Evolutionary conservation across 139 green algal genomes (phyloP).

Genomic region (Chlorella sp.): DNA sequence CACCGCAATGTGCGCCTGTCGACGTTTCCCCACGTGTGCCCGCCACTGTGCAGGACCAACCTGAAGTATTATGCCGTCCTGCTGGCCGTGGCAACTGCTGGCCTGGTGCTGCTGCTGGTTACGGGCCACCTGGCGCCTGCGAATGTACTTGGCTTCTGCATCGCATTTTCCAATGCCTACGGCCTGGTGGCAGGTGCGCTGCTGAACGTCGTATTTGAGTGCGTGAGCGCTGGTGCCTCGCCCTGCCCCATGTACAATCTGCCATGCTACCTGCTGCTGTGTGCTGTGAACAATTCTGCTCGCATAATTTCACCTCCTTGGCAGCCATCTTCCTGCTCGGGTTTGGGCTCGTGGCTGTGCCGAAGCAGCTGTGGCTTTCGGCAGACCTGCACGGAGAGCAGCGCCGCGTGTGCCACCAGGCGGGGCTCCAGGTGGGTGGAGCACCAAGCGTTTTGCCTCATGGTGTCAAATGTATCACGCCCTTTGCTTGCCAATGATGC

Average conservation of each 20-base stretch:
- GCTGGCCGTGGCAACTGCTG: slow-evolving; percentile 35
- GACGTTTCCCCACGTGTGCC: background rate
- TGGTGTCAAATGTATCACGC: too few species aligned
- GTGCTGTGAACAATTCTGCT: background rate
- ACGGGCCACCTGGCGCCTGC: slow-evolving; percentile 31
- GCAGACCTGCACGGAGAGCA: slow-evolving; percentile 39
- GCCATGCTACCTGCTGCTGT: background rate
- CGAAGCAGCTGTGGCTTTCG: slow-evolving; percentile 56
- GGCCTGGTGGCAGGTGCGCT: slow-evolving; percentile 53
- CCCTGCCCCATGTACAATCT: too few species aligned
- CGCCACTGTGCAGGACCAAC: slow-evolving; percentile 48
- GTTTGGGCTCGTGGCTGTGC: slow-evolving; percentile 71
- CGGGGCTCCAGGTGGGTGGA: slow-evolving; percentile 25
- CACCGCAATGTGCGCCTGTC: background rate
- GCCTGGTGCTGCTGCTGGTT: slow-evolving; percentile 55
- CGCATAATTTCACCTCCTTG: background rate
- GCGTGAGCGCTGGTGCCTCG: too few species aligned
- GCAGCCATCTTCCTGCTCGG: slow-evolving; percentile 69
- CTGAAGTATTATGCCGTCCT: slow-evolving; percentile 56
- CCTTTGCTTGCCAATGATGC: too few species aligned
- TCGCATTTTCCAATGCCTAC: slow-evolving; percentile 60
- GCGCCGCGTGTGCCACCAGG: slow-evolving; percentile 47
- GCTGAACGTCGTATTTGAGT: too few species aligned
- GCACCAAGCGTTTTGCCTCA: too few species aligned
- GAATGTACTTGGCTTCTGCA: slow-evolving; percentile 68